Conservation (phyloP, 345 rosid genomes). For the Aegle marmelos region DNA sequence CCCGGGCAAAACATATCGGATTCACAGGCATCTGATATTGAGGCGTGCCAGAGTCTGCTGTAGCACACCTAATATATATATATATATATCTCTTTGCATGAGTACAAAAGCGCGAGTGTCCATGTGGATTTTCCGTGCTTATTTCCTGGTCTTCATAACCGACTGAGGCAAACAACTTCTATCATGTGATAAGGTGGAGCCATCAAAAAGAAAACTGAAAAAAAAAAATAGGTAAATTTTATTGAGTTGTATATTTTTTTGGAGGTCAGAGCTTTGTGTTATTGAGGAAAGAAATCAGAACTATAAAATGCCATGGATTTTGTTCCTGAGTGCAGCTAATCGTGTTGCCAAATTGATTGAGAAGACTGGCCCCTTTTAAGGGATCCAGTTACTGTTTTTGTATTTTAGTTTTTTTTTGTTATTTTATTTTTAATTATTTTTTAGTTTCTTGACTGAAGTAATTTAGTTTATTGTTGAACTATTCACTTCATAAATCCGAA, state of each 20-base stretch:
- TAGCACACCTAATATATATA: conserved; percentile 1
- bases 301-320: conserved; percentile 34
- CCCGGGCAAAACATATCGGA: conserved; percentile 42
- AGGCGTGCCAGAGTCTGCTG: conserved; percentile 58
- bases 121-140: conserved; percentile 12
- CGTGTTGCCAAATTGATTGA: conserved; percentile 24
- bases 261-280: conserved; percentile 31
- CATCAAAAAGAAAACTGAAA: conserved; percentile 14
- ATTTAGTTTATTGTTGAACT: conserved; percentile 22
- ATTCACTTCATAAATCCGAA: conserved; percentile 8
- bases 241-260: conserved; percentile 37
- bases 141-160: conserved; percentile 4
- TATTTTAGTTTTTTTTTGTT: conserved; percentile 22
- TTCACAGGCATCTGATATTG: conserved; percentile 51
- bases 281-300: conserved; percentile 24
- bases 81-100: not conserved
- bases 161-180: conserved; percentile 32
- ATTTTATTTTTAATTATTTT: conserved; percentile 4
- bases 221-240: conserved; percentile 20
- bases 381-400: conserved; percentile 33
- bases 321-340: conserved; percentile 33
- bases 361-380: conserved; percentile 17
- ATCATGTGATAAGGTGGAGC: conserved; percentile 32
- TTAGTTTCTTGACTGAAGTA: conserved; percentile 10
- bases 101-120: conserved; percentile 5